Base-by-base conservation (phyloP, 805 yeast species). In the Candida morakotiae region DNA sequence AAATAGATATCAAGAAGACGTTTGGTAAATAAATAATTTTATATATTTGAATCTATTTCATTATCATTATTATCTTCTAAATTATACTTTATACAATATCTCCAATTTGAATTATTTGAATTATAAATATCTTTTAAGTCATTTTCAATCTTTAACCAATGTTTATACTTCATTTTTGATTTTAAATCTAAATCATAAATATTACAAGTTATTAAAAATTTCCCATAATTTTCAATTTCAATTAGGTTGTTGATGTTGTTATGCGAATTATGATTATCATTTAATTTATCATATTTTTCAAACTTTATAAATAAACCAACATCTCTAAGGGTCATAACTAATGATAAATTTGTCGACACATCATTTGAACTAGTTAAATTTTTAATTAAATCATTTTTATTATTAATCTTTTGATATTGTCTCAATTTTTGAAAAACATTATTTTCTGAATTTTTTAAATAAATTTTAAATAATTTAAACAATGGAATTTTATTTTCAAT, bases 1-100 rank as follows among this genome's bases (percentile, higher is more conserved):
- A 50, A 91, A 89, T 58, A 79, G 83, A 63, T 91, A 88, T 62
- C 98, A 91, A 67, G 98, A 93, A 66, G 98, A 91, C 71, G 96
- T 91, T 10, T 91, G 98, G 98, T 91, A 69, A 50, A 17, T 6
- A 10, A 15, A 23, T n/a, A 30, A 24, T 24, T 24, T 21, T 30
- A 9, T 21, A 31, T 31, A 23, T 31, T 21, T 31, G 28, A 7
- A 15, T 22, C 35, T 31, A 16, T 7, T 9, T 9, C 20, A 13
- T 31, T 5, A 14, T 14, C 18, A 18, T 31, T 11, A n/a, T 5
- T 19, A 11, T 18, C 24, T 16, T n/a, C 22, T 10, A 8, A 9
- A 5, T 13, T 20, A 8, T 31, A 28, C 21, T 11, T 55, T 25
- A 47, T 45, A 42, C 68, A 62, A 42, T 45, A 43, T 40, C 48